Conservation (phyloP, 345 rosid genomes). For the Noccaea caerulescens region DNA sequence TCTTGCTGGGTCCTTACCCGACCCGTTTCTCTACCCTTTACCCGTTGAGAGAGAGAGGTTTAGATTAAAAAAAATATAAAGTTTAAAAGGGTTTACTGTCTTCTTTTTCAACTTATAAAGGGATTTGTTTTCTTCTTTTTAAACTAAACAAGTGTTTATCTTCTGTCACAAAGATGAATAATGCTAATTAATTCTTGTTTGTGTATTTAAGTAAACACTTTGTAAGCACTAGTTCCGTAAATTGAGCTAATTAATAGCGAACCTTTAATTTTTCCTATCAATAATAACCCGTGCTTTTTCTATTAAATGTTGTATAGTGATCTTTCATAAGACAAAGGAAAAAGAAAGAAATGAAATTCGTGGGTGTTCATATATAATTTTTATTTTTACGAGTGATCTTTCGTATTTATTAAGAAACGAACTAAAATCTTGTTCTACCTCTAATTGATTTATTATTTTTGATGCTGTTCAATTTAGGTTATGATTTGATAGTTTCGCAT, state of each 20-base stretch:
- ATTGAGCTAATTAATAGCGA: conserved; percentile 33
- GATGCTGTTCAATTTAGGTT: not conserved
- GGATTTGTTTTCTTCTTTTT: conserved; percentile 23
- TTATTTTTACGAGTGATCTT: not conserved
- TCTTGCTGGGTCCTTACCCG: conserved; percentile 24
- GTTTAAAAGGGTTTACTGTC: conserved; percentile 27
- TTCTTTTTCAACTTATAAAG: conserved; percentile 26
- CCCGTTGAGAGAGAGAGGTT: conserved; percentile 25
- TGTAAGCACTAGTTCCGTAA: conserved; percentile 43
- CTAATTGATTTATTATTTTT: not conserved
- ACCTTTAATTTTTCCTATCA: conserved; percentile 27
- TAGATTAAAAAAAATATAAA: conserved; percentile 15
- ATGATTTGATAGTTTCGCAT: conserved; percentile 1
- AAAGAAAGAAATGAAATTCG: not conserved
- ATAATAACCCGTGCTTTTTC: conserved; percentile 26
- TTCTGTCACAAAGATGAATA: conserved; percentile 17
- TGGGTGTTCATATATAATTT: not conserved
- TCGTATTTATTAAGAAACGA: not conserved
- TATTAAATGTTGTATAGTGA: conserved; percentile 12
- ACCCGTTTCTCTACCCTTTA: conserved; percentile 34
- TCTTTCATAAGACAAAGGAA: not conserved
- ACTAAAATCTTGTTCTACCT: not conserved
- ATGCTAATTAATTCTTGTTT: conserved; percentile 28
- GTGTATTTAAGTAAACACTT: conserved; percentile 26
- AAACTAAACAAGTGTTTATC: conserved; percentile 30